These are phyloP conservation scores for Flaveria brownii DNA, from an alignment of 129 eudicot genomes.

Conservation along the genomic window DNA sequence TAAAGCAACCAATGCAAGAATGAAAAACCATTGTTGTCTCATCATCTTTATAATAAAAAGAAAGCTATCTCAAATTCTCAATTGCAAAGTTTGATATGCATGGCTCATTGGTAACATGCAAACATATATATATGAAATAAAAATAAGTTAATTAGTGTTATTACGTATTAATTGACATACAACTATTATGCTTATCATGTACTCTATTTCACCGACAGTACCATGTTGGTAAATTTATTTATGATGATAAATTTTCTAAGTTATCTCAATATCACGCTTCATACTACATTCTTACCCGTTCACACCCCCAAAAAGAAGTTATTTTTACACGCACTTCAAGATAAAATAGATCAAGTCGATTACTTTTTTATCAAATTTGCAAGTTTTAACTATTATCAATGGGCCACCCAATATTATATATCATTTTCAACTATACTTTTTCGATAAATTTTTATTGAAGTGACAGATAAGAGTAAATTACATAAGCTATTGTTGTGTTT, in stretches of 20 bases:
- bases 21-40: slow-evolving; percentile 39
- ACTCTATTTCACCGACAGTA: slow-evolving; percentile 30
- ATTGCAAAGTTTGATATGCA: slow-evolving; percentile 19
- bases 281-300: slow-evolving; percentile 19
- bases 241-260: slow-evolving; percentile 19
- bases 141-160: background rate
- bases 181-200: slow-evolving; percentile 34
- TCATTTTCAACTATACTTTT: too few relatives aligned
- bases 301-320: slow-evolving; percentile 1
- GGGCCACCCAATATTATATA: too few relatives aligned
- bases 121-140: background rate
- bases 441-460: too few relatives aligned
- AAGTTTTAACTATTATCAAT: too few relatives aligned
- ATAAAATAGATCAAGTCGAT: background rate
- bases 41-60: slow-evolving; percentile 22
- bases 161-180: background rate
- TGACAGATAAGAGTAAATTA: too few relatives aligned
- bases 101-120: slow-evolving; percentile 32
- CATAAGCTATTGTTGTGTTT: too few relatives aligned
- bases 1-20: slow-evolving; percentile 42
- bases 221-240: slow-evolving; percentile 31
- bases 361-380: background rate
- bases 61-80: slow-evolving; percentile 4
- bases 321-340: slow-evolving; percentile 15
- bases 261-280: slow-evolving; percentile 18